These are phyloP conservation scores for Blastocladiella britannica DNA, from an alignment of 192 early-diverging fungal species.

Conservation along the genomic window DNA sequence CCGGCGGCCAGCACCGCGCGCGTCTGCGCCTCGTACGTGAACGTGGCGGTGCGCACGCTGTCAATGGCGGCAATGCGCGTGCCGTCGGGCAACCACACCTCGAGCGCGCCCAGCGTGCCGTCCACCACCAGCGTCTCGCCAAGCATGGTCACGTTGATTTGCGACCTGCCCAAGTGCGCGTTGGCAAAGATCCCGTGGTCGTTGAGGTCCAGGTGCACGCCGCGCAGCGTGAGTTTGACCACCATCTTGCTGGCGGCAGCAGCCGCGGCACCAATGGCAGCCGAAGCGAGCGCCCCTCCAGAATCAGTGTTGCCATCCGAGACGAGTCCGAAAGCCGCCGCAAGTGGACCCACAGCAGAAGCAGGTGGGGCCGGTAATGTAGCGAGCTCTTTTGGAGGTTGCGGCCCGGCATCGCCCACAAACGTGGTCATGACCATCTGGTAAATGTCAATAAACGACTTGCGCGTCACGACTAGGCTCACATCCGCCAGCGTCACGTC, in stretches of 20 bases:
- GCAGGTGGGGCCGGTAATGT: too few species aligned
- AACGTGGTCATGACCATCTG: slow-evolving; percentile 66
- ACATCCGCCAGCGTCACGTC: slow-evolving; percentile 59
- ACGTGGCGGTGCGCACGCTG: slow-evolving; percentile 71
- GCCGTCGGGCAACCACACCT: not conserved
- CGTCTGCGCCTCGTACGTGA: slow-evolving; percentile 57
- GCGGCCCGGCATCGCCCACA: slow-evolving; percentile 11
- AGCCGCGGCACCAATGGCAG: not conserved
- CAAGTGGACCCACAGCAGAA: too few species aligned
- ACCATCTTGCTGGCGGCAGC: slow-evolving; percentile 38
- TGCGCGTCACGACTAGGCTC: slow-evolving; percentile 57
- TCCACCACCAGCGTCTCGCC: slow-evolving; percentile 33
- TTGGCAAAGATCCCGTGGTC: slow-evolving; percentile 64
- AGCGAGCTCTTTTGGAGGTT: slow-evolving; percentile 2
- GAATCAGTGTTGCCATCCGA: not conserved
- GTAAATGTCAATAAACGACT: slow-evolving; percentile 67
- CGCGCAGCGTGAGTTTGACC: slow-evolving; percentile 51
- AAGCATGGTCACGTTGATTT: slow-evolving; percentile 42
- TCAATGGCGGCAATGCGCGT: slow-evolving; percentile 45
- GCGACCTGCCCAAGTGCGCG: slow-evolving; percentile 43
- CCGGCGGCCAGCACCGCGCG: slow-evolving; percentile 44
- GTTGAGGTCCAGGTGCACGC: slow-evolving; percentile 63
- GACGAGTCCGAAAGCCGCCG: not conserved
- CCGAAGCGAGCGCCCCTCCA: not conserved
- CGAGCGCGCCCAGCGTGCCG: slow-evolving; percentile 39